phyloP scores from a whole-genome alignment of 2,329 filamentous ascomycete species.

The Fusarium luffae region DNA sequence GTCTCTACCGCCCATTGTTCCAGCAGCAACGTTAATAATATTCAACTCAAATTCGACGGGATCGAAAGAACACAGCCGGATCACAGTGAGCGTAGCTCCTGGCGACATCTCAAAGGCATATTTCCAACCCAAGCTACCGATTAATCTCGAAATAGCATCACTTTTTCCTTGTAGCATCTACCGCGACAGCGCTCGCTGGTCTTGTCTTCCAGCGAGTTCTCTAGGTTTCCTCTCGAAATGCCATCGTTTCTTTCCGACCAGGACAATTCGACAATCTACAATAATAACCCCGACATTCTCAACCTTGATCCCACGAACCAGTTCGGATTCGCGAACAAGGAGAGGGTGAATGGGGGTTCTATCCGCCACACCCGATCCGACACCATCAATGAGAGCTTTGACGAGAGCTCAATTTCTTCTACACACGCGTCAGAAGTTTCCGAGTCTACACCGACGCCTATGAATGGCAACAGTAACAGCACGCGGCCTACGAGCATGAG shows the following conservation, averaged over 20 bases:
- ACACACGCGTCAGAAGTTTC: slow-evolving; percentile 64
- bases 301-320: slow-evolving; percentile 57
- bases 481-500: slow-evolving; percentile 66
- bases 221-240: slow-evolving; percentile 56
- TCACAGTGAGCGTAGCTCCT: slow-evolving; percentile 13
- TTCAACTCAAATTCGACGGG: slow-evolving; percentile 32
- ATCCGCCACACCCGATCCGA: slow-evolving; percentile 57
- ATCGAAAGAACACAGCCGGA: slow-evolving; percentile 11
- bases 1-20: slow-evolving; percentile 35
- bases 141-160: slow-evolving; percentile 38
- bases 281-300: slow-evolving; percentile 56
- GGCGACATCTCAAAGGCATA: slow-evolving; percentile 24
- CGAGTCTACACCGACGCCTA: slow-evolving; percentile 55
- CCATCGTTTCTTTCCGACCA: slow-evolving; percentile 65
- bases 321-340: slow-evolving; percentile 51
- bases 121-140: slow-evolving; percentile 24
- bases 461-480: slow-evolving; percentile 56
- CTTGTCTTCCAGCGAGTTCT: slow-evolving; percentile 37
- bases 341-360: slow-evolving; percentile 51
- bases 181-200: slow-evolving; percentile 40
- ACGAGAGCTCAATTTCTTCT: slow-evolving; percentile 65
- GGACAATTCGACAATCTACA: slow-evolving; percentile 56
- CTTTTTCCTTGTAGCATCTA: slow-evolving; percentile 43
- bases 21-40: slow-evolving; percentile 28
- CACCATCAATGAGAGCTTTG: slow-evolving; percentile 63